Evolutionary conservation across 2,329 filamentous ascomycete species (phyloP).

Genomic region (Thermothelomyces thermophilus): DNA sequence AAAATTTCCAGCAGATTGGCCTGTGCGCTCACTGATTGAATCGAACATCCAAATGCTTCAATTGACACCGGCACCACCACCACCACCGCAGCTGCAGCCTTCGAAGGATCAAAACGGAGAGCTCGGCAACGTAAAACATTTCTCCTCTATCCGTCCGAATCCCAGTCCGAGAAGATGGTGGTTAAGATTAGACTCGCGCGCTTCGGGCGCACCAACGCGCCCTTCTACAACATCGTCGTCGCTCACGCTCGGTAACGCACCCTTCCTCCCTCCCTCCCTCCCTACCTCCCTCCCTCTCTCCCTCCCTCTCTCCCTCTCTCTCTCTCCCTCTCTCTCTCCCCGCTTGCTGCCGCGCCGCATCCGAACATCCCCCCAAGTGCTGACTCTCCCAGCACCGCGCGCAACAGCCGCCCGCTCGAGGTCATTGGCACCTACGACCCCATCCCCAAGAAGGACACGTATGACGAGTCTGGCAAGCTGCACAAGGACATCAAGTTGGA

Average conservation of each 20-base stretch:
- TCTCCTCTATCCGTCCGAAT: no score
- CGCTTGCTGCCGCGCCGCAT: no score
- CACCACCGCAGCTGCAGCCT: neutral
- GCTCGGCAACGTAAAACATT: no score
- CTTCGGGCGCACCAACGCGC: constrained; percentile 81
- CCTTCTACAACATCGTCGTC: constrained; percentile 97
- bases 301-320: no score
- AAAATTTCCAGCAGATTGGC: constrained; percentile 8
- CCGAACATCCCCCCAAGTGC: no score
- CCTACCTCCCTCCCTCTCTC: no score
- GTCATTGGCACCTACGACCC: constrained; percentile 78
- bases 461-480: constrained; percentile 57
- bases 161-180: constrained; percentile 61
- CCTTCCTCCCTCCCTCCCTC: neutral
- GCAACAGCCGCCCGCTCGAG: constrained; percentile 84
- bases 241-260: constrained; percentile 72
- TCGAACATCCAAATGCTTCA: no score
- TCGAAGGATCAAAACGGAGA: no score
- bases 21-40: constrained; percentile 4
- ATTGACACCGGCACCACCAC: neutral
- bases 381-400: constrained; percentile 71
- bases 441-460: constrained; percentile 54
- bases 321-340: no score
- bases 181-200: constrained; percentile 89
- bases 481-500: constrained; percentile 94